Base-by-base conservation (phyloP, 2,329 filamentous ascomycete genomes). In the Xylaria digitata region DNA sequence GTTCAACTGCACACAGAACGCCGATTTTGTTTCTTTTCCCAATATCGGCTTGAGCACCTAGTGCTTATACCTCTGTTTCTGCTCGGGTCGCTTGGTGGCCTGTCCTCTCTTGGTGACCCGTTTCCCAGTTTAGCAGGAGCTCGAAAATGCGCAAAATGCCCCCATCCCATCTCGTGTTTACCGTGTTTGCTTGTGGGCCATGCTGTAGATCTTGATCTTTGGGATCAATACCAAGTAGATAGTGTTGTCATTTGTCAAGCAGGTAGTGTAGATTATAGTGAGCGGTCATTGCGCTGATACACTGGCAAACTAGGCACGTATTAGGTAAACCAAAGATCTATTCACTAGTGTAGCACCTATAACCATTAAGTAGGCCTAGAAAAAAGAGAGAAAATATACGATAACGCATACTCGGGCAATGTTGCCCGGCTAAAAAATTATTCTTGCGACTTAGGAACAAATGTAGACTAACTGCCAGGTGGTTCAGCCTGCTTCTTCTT, bases 211-310 rank as follows among this genome's bases (percentile, higher is more conserved):
- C 45, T 43, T 40, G 53, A 55, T 57, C 50, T 48, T 21, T 42
- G 37, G 40, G 34, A 26, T 61, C 2, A n/a, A 9, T 26, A 26
- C 26, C 26, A 3, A 26, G 5, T 26, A 26, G 26, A 26, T 50
- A 30, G 59, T 58, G 58, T 58, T 52, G 63, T 61, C 58, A 61
- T 61, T 61, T 61, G 52, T 61, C 58, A 66, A 61, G 17, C 49
- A 40, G 37, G 37, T 40, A 15, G 9, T 15, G 3, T 19, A 34
- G 23, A 3, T 4, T 37, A 53, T 3, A 34, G 49, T 52, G 49
- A 52, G 26, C 17, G 34, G 26, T 52, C 19, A 15, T 23, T 26
- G 11, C 13, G 5, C 32, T 34, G 32, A 6, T 34, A 34, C 32
- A 34, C 32, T 34, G 9, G 7, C 9, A 34, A 4, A 34, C 2